A percentile compares a stretch with the other conserved stretches of the same genome.
phyloP scores from a whole-genome alignment of 306 rosid species.

The Quercus dentata region DNA sequence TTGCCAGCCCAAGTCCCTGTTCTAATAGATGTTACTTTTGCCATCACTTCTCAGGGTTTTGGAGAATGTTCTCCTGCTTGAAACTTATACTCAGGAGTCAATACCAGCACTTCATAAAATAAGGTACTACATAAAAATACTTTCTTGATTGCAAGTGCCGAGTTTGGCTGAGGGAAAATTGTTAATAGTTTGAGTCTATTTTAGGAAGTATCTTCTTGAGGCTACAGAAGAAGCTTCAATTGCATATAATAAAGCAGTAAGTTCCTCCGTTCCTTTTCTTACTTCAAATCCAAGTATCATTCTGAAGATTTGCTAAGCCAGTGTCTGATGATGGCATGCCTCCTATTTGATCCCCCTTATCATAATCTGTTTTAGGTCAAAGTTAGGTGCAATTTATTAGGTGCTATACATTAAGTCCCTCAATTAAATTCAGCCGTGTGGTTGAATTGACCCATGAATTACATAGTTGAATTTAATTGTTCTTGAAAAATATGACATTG shows the following conservation, averaged over 20 bases:
- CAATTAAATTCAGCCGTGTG: no score
- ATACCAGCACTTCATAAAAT: conserved; percentile 83
- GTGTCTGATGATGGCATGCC: not conserved
- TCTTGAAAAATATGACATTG: no score
- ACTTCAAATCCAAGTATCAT: not conserved
- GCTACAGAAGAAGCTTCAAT: conserved; percentile 90
- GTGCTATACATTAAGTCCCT: no score
- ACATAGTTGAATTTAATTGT: no score
- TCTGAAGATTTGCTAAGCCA: not conserved
- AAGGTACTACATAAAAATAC: conserved; percentile 41
- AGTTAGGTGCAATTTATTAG: no score
- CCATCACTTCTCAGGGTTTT: conserved; percentile 54
- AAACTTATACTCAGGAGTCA: conserved; percentile 81
- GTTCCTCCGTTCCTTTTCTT: conserved; percentile 13
- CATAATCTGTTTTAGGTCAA: not conserved
- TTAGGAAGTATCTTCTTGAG: conserved; percentile 80
- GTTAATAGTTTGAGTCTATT: conserved; percentile 8
- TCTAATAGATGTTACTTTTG: not conserved
- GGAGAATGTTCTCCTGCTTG: conserved; percentile 66
- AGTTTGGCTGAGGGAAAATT: conserved; percentile 7
- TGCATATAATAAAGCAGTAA: conserved; percentile 85
- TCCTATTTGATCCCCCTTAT: not conserved
- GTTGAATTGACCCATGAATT: no score
- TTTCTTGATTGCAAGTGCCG: not conserved
- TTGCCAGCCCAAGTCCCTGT: not conserved